phyloP scores from a whole-genome alignment of 345 rosid genomes.

The Acer campestre region DNA sequence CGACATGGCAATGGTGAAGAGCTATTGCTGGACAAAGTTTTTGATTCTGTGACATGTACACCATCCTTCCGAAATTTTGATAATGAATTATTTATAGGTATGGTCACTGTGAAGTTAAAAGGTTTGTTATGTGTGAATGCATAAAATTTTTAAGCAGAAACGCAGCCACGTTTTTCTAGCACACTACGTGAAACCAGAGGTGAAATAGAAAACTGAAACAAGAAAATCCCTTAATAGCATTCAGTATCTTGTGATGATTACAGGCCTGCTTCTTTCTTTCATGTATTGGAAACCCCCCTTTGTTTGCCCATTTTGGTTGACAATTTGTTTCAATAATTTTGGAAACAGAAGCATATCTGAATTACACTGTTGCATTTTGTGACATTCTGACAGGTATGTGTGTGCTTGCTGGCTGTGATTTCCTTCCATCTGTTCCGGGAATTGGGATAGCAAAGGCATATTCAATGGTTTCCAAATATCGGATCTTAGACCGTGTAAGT shows the following conservation, averaged over 20 bases:
- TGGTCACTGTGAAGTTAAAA: constrained; percentile 4
- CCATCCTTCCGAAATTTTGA: constrained; percentile 69
- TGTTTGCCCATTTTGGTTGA: neutral
- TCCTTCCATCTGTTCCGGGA: constrained; percentile 89
- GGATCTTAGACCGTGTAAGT: constrained; percentile 79
- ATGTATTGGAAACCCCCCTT: neutral
- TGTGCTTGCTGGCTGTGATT: constrained; percentile 93
- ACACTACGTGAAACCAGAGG: neutral
- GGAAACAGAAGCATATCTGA: neutral
- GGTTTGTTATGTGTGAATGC: neutral
- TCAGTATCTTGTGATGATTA: neutral
- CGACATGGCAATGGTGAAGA: constrained; percentile 85
- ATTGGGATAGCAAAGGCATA: constrained; percentile 82
- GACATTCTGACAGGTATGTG: constrained; percentile 68
- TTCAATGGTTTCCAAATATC: constrained; percentile 67
- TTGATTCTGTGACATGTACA: constrained; percentile 44
- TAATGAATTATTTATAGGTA: constrained; percentile 66
- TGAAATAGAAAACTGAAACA: neutral
- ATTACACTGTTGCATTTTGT: neutral
- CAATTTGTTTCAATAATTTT: constrained; percentile 11
- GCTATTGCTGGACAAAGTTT: constrained; percentile 59
- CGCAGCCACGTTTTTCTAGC: neutral
- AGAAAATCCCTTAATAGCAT: neutral
- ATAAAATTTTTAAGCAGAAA: neutral
- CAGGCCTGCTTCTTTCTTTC: neutral